These are phyloP conservation scores for Rhodofomes roseus DNA, from an alignment of 1,284 basidiomycete species.

Conservation along the genomic window DNA sequence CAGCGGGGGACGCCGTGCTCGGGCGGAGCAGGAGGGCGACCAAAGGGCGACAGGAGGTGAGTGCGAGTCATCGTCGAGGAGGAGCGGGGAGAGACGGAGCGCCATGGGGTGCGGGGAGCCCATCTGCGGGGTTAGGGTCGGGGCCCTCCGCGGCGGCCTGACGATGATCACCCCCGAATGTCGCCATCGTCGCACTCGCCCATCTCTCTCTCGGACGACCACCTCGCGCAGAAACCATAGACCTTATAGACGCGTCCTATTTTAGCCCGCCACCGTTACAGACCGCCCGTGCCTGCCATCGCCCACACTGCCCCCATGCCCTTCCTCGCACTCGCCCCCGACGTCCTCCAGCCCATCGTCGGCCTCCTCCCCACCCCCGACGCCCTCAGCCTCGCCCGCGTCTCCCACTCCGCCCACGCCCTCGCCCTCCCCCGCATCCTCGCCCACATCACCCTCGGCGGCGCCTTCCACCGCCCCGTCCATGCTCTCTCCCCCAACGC, in stretches of 20 bases:
- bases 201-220: background rate
- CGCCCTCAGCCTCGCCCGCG: constrained; percentile 13
- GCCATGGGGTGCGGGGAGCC: background rate
- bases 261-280: too few relatives aligned
- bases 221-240: background rate
- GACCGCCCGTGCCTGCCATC: background rate
- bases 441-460: constrained; percentile 10
- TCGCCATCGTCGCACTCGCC: background rate
- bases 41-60: background rate
- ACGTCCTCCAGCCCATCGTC: constrained; percentile 16
- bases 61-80: background rate
- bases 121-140: background rate
- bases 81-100: background rate
- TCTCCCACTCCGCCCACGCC: background rate
- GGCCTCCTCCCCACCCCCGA: constrained; percentile 11
- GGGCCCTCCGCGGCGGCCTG: background rate
- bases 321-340: constrained; percentile 17
- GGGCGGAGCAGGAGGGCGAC: background rate
- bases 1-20: background rate
- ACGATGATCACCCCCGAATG: background rate
- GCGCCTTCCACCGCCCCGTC: constrained; percentile 16
- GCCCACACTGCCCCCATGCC: background rate
- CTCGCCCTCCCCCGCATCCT: background rate
- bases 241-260: background rate
- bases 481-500: constrained; percentile 11